Evolutionary conservation across 23 red algal genomes (phyloP).

Genomic region (Rhodosorus marinus): DNA sequence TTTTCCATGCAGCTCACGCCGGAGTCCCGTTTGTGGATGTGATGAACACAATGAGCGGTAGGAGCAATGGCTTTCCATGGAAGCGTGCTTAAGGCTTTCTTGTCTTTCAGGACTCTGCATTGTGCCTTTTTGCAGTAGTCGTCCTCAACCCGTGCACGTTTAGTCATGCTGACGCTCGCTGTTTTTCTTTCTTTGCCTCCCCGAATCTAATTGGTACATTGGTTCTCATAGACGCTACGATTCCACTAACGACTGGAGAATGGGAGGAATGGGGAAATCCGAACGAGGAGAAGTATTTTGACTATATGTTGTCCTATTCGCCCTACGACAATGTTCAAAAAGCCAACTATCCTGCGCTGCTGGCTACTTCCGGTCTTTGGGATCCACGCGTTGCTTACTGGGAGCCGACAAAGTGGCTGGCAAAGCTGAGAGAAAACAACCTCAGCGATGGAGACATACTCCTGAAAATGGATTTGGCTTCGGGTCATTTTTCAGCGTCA

Average conservation of each 20-base stretch:
- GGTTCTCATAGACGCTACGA: slow-evolving; percentile 50
- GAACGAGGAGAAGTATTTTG: slow-evolving; percentile 25
- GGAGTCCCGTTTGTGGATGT: slow-evolving; percentile 86
- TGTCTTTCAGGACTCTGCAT: too few species aligned
- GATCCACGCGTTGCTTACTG: slow-evolving; percentile 73
- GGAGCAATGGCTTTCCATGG: too few species aligned
- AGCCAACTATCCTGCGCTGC: slow-evolving; percentile 47
- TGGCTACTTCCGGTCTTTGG: slow-evolving; percentile 45
- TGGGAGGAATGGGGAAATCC: slow-evolving; percentile 87
- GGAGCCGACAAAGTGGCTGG: slow-evolving; percentile 53
- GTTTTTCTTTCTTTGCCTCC: too few species aligned
- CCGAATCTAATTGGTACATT: too few species aligned
- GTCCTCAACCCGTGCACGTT: too few species aligned
- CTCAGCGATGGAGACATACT: slow-evolving; percentile 28
- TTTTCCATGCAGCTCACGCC: slow-evolving; percentile 47
- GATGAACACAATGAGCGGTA: slow-evolving; percentile 77
- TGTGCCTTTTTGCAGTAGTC: too few species aligned
- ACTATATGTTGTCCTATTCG: slow-evolving; percentile 45
- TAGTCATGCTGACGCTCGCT: too few species aligned
- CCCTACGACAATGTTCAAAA: slow-evolving; percentile 37
- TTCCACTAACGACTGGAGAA: slow-evolving; percentile 75
- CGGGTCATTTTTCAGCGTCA: slow-evolving; percentile 55
- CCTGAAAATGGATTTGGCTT: slow-evolving; percentile 41
- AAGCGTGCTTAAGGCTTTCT: too few species aligned
- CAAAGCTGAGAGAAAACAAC: slow-evolving; percentile 35